phyloP scores from a whole-genome alignment of 805 yeast genomes.

The Alloascoidea africana region DNA sequence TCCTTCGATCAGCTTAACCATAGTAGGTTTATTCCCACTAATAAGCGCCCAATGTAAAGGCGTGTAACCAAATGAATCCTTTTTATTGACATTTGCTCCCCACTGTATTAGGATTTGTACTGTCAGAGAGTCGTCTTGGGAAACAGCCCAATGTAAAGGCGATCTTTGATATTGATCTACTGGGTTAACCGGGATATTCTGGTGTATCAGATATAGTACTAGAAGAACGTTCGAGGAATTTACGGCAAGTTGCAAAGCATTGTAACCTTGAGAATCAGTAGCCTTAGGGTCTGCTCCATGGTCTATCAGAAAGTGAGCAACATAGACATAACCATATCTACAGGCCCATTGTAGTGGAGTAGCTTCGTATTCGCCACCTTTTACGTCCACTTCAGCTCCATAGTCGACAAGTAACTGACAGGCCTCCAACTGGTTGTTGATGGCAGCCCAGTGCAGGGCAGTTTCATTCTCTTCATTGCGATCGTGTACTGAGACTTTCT shows the following conservation, averaged over 20 bases:
- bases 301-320: slow-evolving; percentile 56
- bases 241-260: slow-evolving; percentile 70
- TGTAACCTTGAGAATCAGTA: slow-evolving; percentile 67
- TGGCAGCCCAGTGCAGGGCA: slow-evolving; percentile 92
- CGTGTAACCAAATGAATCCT: slow-evolving; percentile 59
- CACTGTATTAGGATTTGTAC: slow-evolving; percentile 56
- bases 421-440: slow-evolving; percentile 58
- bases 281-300: slow-evolving; percentile 57
- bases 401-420: slow-evolving; percentile 46
- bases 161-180: slow-evolving; percentile 68
- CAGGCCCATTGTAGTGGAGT: slow-evolving; percentile 96
- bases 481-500: not conserved
- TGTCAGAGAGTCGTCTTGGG: slow-evolving; percentile 80
- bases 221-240: slow-evolving; percentile 86
- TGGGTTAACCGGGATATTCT: slow-evolving; percentile 46
- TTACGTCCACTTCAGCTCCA: slow-evolving; percentile 54
- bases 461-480: slow-evolving; percentile 19
- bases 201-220: slow-evolving; percentile 53
- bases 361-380: slow-evolving; percentile 68
- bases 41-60: slow-evolving; percentile 89
- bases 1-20: slow-evolving; percentile 43
- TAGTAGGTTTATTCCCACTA: slow-evolving; percentile 48
- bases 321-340: slow-evolving; percentile 74
- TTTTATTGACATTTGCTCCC: slow-evolving; percentile 54
- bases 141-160: slow-evolving; percentile 90